phyloP scores from a whole-genome alignment of 1,139 yeast genomes.

The Yamadazyma membranifaciens region DNA sequence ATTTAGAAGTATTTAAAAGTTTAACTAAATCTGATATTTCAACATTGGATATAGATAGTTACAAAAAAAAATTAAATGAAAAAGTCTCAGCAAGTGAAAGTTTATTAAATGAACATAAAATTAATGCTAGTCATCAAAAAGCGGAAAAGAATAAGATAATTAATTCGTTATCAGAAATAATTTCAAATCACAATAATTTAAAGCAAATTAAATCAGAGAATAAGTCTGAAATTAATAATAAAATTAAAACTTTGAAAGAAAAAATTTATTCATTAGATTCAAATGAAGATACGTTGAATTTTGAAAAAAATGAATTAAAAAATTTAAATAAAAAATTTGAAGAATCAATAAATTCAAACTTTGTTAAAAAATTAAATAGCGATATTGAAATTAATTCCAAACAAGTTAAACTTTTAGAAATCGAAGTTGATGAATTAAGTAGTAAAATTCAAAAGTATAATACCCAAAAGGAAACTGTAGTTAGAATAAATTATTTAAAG shows the following conservation, averaged over 20 bases:
- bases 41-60: conserved; percentile 10
- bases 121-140: conserved; percentile 12
- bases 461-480: conserved; percentile 58
- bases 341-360: conserved; percentile 24
- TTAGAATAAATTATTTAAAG: conserved; percentile 44
- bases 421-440: conserved; percentile 53
- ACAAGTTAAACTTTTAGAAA: conserved; percentile 44
- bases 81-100: conserved; percentile 5
- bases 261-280: conserved; percentile 42
- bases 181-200: conserved; percentile 12
- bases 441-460: conserved; percentile 50
- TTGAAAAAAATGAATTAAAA: conserved; percentile 32
- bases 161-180: conserved; percentile 10
- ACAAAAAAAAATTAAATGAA: conserved; percentile 12
- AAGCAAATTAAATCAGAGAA: conserved; percentile 10
- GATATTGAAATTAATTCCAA: conserved; percentile 41
- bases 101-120: conserved; percentile 9
- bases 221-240: conserved; percentile 20
- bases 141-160: conserved; percentile 15
- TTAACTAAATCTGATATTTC: conserved; percentile 7
- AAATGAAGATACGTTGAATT: conserved; percentile 27
- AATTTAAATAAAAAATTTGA: conserved; percentile 30
- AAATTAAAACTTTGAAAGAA: conserved; percentile 29
- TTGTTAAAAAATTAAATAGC: conserved; percentile 27
- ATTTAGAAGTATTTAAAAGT: conserved; percentile 13